Base-by-base conservation (phyloP, 495 filamentous ascomycete species). In the Penicillium ucsense region DNA sequence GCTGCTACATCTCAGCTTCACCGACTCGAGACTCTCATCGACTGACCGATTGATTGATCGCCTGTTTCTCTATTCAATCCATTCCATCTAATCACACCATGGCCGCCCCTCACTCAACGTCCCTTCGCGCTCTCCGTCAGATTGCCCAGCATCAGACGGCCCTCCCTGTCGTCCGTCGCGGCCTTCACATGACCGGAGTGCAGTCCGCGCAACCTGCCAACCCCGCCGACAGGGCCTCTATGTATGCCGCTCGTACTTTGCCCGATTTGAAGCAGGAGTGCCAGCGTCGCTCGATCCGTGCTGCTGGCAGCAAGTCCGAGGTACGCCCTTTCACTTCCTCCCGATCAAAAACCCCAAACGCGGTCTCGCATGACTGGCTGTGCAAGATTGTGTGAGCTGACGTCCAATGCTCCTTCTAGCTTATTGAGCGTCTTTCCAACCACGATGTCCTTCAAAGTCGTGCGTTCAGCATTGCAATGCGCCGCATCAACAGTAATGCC, bases 161-260 rank as follows among this genome's bases (percentile, higher is more conserved):
- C 48, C 51, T 60, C 36, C 63, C 64, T 35, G 51, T 61, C 53
- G 45, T 61, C 50, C 71, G 70, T 46, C 78, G 78, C 37, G 43
- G 59, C 43, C 66, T 82, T 37, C 73, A 76, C 65, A 81, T 82
- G 52, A 70, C 73, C 33, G 76, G 76, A 45, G 68, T 66, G n/a
- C 66, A 74, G 50, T 72, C 71, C 36, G 75, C 63, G 50, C 67
- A 68, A 46, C 59, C 62, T 30, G 59, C 60, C 55, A 63, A 65
- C 45, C 55, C 61, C 31, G 49, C 62, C 42, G 62, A 71, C 43
- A 59, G 56, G 49, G 52, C 67, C 29, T 62, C 67, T 46, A 47
- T 64, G 34, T 71, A 69, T 45, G 49, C 61, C 35, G 58, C 57
- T 59, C 57, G 60, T 50, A 66, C 35, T 31, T 42, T 73, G 12